Conservation (phyloP, 2,329 filamentous ascomycete genomes). For the Colletotrichum phormii region DNA sequence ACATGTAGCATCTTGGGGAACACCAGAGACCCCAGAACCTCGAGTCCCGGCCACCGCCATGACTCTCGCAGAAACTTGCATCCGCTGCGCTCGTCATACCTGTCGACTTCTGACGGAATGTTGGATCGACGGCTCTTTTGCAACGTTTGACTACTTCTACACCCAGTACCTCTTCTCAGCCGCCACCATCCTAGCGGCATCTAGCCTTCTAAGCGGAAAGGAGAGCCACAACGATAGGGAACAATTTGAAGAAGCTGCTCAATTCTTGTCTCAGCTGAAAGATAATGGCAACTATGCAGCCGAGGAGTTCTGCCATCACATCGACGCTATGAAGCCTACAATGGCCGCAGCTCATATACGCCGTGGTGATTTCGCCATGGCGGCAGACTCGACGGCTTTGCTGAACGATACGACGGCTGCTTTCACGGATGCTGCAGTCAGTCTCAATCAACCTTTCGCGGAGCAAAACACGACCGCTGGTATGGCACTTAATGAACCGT, state of each 20-base stretch:
- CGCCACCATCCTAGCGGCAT: slow-evolving; percentile 56
- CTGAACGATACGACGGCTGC: not conserved
- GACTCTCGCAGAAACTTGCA: slow-evolving; percentile 56
- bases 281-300: slow-evolving; percentile 55
- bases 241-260: slow-evolving; percentile 51
- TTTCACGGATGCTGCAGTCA: slow-evolving; percentile 17
- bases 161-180: slow-evolving; percentile 60
- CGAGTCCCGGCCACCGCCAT: slow-evolving; percentile 47
- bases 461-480: slow-evolving; percentile 44
- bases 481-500: slow-evolving; percentile 50
- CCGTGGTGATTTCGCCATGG: slow-evolving; percentile 4
- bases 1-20: slow-evolving; percentile 41
- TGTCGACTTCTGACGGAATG: slow-evolving; percentile 53
- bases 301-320: slow-evolving; percentile 53
- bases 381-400: not conserved
- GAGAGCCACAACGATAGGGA: slow-evolving; percentile 51
- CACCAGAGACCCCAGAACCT: slow-evolving; percentile 36
- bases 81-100: slow-evolving; percentile 57
- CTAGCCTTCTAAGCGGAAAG: slow-evolving; percentile 49
- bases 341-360: slow-evolving; percentile 38
- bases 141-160: slow-evolving; percentile 59
- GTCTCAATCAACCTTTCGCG: not conserved
- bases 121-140: slow-evolving; percentile 60
- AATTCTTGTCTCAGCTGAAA: slow-evolving; percentile 52
- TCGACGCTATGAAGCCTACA: slow-evolving; percentile 48